Conservation (phyloP, 768 basidiomycete genomes). For the Lentinula boryana region DNA sequence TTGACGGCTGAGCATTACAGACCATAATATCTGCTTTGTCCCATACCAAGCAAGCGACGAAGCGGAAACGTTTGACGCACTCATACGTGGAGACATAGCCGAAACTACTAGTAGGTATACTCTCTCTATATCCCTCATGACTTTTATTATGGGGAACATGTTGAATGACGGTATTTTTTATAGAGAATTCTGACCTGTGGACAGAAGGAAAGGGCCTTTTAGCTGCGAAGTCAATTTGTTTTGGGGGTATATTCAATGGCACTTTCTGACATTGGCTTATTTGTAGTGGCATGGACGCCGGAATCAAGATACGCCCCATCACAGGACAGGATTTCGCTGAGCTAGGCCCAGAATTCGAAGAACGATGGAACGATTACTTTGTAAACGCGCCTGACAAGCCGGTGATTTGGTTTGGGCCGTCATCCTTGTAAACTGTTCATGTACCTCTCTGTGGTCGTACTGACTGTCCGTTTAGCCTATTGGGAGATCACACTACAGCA, state of each 20-base stretch:
- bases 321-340: constrained; percentile 22
- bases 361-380: constrained; percentile 29
- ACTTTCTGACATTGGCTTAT: background rate
- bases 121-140: background rate
- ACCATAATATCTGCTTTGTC: constrained; percentile 18
- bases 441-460: background rate
- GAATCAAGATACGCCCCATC: constrained; percentile 32
- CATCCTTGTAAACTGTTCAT: constrained; percentile 18
- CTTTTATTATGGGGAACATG: background rate
- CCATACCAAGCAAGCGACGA: constrained; percentile 23
- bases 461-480: constrained; percentile 15
- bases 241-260: background rate
- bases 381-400: constrained; percentile 30
- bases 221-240: background rate
- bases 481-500: constrained; percentile 11
- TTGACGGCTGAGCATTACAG: constrained; percentile 12
- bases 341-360: constrained; percentile 30
- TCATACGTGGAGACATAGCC: constrained; percentile 20
- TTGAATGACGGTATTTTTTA: too few relatives aligned
- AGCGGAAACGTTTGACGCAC: constrained; percentile 25
- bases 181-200: background rate
- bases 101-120: constrained; percentile 19
- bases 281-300: constrained; percentile 28
- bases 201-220: background rate
- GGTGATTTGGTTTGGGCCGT: constrained; percentile 23